Evolutionary conservation across 192 early-diverging fungal species (phyloP).

Genomic region (Diversispora epigaea): DNA sequence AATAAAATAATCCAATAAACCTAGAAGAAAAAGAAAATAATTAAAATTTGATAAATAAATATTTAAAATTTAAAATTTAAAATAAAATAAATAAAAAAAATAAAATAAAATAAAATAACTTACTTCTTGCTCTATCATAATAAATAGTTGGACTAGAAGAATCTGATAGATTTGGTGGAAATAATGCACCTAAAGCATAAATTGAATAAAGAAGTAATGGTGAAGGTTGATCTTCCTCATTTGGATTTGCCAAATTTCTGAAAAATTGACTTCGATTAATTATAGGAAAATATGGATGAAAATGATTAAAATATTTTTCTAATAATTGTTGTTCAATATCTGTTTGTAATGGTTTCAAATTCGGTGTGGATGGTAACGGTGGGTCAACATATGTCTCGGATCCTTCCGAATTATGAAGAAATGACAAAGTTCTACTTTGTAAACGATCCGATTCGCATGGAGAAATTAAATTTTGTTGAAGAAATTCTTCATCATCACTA

Average conservation of each 20-base stretch:
- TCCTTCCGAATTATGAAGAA: background rate
- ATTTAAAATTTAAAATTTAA: background rate
- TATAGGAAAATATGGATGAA: conserved; percentile 41
- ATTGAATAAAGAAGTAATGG: conserved; percentile 44
- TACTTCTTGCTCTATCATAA: conserved; percentile 31
- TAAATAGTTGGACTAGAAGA: conserved; percentile 15
- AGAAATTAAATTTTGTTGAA: conserved; percentile 21
- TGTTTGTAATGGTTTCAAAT: background rate
- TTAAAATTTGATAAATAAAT: too few relatives aligned
- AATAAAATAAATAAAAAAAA: background rate
- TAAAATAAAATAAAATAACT: background rate
- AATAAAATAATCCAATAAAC: conserved; percentile 41
- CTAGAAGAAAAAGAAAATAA: conserved; percentile 17
- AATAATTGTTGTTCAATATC: conserved; percentile 14
- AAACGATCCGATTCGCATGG: background rate
- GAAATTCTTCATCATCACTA: conserved; percentile 20
- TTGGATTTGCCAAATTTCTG: conserved; percentile 17
- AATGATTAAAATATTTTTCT: conserved; percentile 36
- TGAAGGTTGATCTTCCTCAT: conserved; percentile 32
- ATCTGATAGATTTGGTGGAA: conserved; percentile 27
- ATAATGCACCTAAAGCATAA: conserved; percentile 39
- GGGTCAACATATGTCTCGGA: conserved; percentile 1
- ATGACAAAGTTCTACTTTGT: conserved; percentile 8
- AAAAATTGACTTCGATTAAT: conserved; percentile 30
- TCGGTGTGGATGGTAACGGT: background rate